These are phyloP conservation scores for Xanthoceras sorbifolium DNA, from an alignment of 345 rosid genomes.

Conservation along the genomic window DNA sequence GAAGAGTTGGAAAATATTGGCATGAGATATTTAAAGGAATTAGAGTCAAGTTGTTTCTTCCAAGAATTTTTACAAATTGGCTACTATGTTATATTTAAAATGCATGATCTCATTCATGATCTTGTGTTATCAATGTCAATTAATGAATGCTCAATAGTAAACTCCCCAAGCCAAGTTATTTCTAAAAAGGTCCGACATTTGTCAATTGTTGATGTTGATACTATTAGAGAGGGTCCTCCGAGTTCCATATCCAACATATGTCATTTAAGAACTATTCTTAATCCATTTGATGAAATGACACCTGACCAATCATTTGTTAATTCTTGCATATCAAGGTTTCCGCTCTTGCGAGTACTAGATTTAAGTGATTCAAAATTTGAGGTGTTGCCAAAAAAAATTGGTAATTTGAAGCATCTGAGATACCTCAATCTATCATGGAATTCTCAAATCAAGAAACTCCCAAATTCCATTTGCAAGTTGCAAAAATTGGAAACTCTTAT, in stretches of 20 bases:
- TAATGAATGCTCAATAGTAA: no score
- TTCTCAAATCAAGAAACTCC: background rate
- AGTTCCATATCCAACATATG: background rate
- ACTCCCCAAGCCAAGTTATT: accelerated
- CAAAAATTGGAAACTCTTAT: constrained; percentile 13
- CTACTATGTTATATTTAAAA: background rate
- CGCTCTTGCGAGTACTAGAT: constrained; percentile 16
- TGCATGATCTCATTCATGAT: constrained; percentile 25
- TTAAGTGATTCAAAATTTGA: background rate
- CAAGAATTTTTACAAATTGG: no score
- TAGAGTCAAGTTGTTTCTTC: no score
- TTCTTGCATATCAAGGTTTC: background rate
- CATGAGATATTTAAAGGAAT: no score
- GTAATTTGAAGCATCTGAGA: constrained; percentile 26
- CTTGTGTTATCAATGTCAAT: background rate
- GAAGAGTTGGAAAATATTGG: no score
- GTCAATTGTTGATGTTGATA: background rate
- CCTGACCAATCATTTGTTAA: no score
- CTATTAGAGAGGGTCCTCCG: background rate
- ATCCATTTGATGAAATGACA: no score
- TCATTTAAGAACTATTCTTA: background rate
- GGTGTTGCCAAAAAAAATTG: constrained; percentile 18
- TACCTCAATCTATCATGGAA: constrained; percentile 13
- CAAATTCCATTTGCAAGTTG: constrained; percentile 12
- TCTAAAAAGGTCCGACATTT: background rate